Evolutionary conservation across 805 yeast genomes (phyloP).

Genomic region (Saccharomycopsis malanga): DNA sequence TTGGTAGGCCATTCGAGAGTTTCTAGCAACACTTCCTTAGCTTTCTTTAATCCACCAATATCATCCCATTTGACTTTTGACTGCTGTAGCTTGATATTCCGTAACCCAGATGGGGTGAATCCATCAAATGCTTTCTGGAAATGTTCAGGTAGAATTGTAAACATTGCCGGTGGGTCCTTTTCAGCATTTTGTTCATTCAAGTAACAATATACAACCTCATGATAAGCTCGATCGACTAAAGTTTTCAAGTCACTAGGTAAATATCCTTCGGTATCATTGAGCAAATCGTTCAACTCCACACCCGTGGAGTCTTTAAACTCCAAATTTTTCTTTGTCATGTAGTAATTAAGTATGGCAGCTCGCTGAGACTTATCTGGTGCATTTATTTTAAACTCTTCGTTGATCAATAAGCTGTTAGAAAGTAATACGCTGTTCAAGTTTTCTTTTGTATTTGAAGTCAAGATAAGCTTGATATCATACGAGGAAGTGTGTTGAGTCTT

Average conservation of each 20-base stretch:
- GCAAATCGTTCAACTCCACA: constrained; percentile 41
- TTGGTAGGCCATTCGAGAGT: constrained; percentile 97
- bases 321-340: constrained; percentile 31
- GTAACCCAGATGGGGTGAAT: constrained; percentile 70
- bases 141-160: constrained; percentile 24
- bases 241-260: constrained; percentile 75
- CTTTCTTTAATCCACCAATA: constrained; percentile 79
- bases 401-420: constrained; percentile 59
- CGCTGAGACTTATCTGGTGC: constrained; percentile 68
- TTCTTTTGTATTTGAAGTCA: constrained; percentile 59
- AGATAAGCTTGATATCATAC: constrained; percentile 44
- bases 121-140: constrained; percentile 56
- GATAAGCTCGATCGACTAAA: constrained; percentile 62
- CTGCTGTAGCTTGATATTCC: constrained; percentile 83
- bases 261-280: constrained; percentile 80
- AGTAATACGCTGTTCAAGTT: constrained; percentile 53
- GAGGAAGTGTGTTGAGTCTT: constrained; percentile 23
- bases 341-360: constrained; percentile 37
- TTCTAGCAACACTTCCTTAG: constrained; percentile 70
- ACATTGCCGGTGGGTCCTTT: neutral
- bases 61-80: constrained; percentile 74
- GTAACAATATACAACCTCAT: constrained; percentile 31
- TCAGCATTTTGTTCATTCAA: neutral
- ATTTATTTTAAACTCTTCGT: constrained; percentile 48
- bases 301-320: constrained; percentile 30